phyloP scores from a whole-genome alignment of 2,329 filamentous ascomycete genomes.

The Penicillium brevicompactum region DNA sequence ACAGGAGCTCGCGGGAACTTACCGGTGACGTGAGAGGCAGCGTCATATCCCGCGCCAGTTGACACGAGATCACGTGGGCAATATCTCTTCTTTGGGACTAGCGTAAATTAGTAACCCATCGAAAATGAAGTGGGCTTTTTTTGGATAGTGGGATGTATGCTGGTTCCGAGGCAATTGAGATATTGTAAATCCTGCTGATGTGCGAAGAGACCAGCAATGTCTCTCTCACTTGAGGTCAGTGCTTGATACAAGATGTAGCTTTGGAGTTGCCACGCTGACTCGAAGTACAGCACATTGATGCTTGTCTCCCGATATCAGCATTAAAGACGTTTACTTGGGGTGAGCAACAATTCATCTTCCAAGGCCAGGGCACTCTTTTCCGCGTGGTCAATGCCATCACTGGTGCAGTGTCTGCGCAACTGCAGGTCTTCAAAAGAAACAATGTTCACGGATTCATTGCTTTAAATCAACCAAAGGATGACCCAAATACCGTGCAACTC shows the following conservation, averaged over 20 bases:
- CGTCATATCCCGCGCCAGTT: not conserved
- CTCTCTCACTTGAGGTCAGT: conserved; percentile 36
- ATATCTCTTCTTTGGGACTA: conserved; percentile 22
- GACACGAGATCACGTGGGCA: conserved; percentile 26
- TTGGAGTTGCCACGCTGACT: conserved; percentile 24
- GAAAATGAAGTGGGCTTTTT: conserved; percentile 15
- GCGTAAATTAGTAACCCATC: not conserved
- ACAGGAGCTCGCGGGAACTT: not conserved
- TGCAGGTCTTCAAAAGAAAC: conserved; percentile 39
- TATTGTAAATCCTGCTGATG: conserved; percentile 17
- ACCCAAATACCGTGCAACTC: conserved; percentile 21
- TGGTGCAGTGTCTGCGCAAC: conserved; percentile 30
- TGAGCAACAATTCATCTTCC: conserved; percentile 34
- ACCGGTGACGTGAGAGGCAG: conserved; percentile 1
- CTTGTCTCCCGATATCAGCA: conserved; percentile 47
- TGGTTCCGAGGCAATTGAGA: conserved; percentile 6
- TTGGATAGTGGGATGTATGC: conserved; percentile 14
- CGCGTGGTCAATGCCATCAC: conserved; percentile 36
- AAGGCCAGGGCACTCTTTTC: conserved; percentile 43
- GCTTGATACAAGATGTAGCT: not conserved
- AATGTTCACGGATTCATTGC: conserved; percentile 43
- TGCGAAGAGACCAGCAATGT: conserved; percentile 24
- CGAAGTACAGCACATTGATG: conserved; percentile 40
- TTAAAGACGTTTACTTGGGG: conserved; percentile 35
- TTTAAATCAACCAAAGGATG: conserved; percentile 23